phyloP scores from a whole-genome alignment of 1,139 yeast genomes.

The Hemisphaericaspora xylofermentans region DNA sequence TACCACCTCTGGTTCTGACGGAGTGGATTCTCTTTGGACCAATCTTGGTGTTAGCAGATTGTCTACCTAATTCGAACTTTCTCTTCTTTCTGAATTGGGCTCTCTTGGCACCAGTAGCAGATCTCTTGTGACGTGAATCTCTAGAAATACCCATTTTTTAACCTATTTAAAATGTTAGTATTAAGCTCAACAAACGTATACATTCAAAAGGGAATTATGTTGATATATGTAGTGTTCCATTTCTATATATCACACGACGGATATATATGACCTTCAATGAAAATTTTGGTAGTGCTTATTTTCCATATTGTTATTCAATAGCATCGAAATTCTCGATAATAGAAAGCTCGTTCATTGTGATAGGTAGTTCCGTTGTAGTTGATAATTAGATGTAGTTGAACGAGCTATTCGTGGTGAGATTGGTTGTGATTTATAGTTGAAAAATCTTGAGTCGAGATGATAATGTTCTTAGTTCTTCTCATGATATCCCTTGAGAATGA shows the following conservation, averaged over 20 bases:
- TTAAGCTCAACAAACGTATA: background rate
- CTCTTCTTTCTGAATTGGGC: conserved; percentile 99
- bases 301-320: no score
- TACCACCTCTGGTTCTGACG: conserved; percentile 99
- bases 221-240: background rate
- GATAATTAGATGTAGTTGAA: background rate
- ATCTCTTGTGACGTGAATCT: conserved; percentile 99
- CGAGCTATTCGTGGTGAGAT: no score
- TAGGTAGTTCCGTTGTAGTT: no score
- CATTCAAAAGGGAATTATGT: background rate
- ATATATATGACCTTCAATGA: no score
- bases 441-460: background rate
- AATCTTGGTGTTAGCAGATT: conserved; percentile 98
- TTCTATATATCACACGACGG: background rate
- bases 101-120: conserved; percentile 99
- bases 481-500: background rate
- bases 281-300: no score
- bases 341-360: background rate
- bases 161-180: conserved; percentile 28
- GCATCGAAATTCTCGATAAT: background rate
- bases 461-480: background rate
- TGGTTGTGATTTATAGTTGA: background rate
- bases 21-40: conserved; percentile 99
- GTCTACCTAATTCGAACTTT: conserved; percentile 99
- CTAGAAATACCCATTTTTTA: conserved; percentile 97